These are phyloP conservation scores for Eremothecium cymbalariae DNA, from an alignment of 1,139 yeast species.

Conservation along the genomic window DNA sequence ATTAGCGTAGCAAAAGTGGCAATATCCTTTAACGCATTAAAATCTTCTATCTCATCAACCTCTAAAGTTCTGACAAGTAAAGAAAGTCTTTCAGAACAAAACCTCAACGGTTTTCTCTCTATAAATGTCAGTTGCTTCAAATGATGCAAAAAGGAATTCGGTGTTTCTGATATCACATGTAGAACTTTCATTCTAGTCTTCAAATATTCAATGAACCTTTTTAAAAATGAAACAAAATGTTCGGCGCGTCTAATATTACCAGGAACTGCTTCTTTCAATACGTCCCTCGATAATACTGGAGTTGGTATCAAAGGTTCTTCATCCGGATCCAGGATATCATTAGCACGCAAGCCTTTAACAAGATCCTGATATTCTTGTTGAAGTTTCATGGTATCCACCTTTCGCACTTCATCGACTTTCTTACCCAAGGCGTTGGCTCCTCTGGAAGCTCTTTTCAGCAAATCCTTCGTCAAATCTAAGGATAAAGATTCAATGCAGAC, in stretches of 20 bases:
- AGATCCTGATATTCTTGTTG: slow-evolving; percentile 86
- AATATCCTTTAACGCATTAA: slow-evolving; percentile 84
- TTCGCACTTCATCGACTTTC: slow-evolving; percentile 75
- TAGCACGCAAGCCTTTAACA: slow-evolving; percentile 65
- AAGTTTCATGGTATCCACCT: slow-evolving; percentile 70
- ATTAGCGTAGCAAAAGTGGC: slow-evolving; percentile 96
- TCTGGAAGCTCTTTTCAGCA: slow-evolving; percentile 61
- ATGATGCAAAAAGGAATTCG: slow-evolving; percentile 84
- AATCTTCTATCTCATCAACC: slow-evolving; percentile 81
- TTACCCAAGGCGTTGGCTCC: slow-evolving; percentile 74
- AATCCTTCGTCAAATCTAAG: slow-evolving; percentile 80
- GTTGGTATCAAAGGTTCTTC: slow-evolving; percentile 82
- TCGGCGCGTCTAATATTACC: slow-evolving; percentile 96
- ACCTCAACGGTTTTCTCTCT: slow-evolving; percentile 81
- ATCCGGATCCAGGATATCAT: slow-evolving; percentile 29
- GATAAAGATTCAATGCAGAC: slow-evolving; percentile 95
- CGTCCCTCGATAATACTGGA: slow-evolving; percentile 79
- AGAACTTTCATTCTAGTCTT: slow-evolving; percentile 96
- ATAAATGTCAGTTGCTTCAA: slow-evolving; percentile 87
- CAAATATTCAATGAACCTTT: slow-evolving; percentile 85
- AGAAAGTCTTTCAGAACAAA: slow-evolving; percentile 86
- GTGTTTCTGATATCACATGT: slow-evolving; percentile 95
- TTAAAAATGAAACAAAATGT: slow-evolving; percentile 86
- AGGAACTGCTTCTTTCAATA: slow-evolving; percentile 87
- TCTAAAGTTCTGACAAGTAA: slow-evolving; percentile 84